Conservation (phyloP, 2,329 filamentous ascomycete genomes). For the Colletotrichum tropicicola region DNA sequence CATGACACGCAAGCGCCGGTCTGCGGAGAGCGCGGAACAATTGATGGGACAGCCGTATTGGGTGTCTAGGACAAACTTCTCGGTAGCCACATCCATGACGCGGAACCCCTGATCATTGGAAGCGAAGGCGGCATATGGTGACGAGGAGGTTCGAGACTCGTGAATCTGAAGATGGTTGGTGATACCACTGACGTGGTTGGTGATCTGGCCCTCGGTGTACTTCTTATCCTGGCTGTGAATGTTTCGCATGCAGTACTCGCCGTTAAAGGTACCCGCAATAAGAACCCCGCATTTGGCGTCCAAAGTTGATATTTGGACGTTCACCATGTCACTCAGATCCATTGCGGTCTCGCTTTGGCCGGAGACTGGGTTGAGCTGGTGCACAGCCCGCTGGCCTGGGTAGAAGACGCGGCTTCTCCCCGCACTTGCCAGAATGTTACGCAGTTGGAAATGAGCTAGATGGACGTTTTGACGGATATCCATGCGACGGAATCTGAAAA, state of each 20-base stretch:
- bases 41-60: conserved; percentile 73
- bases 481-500: conserved; percentile 68
- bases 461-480: conserved; percentile 61
- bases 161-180: conserved; percentile 73
- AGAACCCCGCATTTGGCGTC: conserved; percentile 63
- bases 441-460: conserved; percentile 73
- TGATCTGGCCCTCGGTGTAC: conserved; percentile 57
- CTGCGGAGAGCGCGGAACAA: conserved; percentile 76
- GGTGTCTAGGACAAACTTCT: conserved; percentile 63
- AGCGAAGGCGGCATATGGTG: conserved; percentile 66
- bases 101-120: conserved; percentile 71
- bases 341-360: conserved; percentile 55
- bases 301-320: conserved; percentile 58
- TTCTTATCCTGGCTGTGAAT: conserved; percentile 50
- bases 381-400: conserved; percentile 57
- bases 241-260: conserved; percentile 61
- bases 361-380: conserved; percentile 61
- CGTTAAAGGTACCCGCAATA: conserved; percentile 67
- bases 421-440: conserved; percentile 67
- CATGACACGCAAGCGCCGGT: conserved; percentile 75
- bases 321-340: conserved; percentile 48
- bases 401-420: conserved; percentile 67
- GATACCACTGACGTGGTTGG: conserved; percentile 60
- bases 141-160: conserved; percentile 57
- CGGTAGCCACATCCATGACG: conserved; percentile 65